Evolutionary conservation across 2,329 filamentous ascomycete genomes (phyloP), one percentile per base, ranked within the genome.

Genomic region (Venturia aucupariae): DNA sequence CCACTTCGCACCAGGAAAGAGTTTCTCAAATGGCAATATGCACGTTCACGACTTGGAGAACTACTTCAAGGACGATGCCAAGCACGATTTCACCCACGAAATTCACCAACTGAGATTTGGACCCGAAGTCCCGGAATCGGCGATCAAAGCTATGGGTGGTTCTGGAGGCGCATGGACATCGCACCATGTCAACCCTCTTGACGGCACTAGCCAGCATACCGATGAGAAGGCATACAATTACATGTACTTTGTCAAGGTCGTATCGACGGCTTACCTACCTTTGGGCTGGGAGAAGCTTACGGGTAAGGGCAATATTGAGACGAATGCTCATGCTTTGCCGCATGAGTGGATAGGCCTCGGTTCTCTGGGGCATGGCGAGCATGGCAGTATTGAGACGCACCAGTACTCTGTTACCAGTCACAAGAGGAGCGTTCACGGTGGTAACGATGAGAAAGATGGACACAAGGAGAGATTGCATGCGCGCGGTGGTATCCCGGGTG

Each of bases 191-290:
- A 97, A 97, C 76, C 94, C 94, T 4, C 85, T 99, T 4, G 95
- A 99, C 72, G 82, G 84, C 63, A 90, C 88, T 3, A 79, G 83
- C 68, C 92, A 97, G 80, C 78, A 82, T 62, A 95, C 91, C 2
- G 80, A 84, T 42, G 92, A 97, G 72, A 85, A 90, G 69, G 89
- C 89, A 68, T 97, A 84, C 82, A 99, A 97, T 80, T 99, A 88
- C 77, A 96, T 97, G 91, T 99, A 99, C 81, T 99, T 99, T 77
- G 83, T 99, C 77, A 99, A 99, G 82, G 94, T 99, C 65, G 94
- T 99, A 39, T 91, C 90, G 3, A 99, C 94, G 1, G 93, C 92
- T 0, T 99, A 97, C 75, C 83, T 97, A 32, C 92, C 94, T 2
- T 83, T 99, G 1, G 92, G 92, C 67, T 96, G 91, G 90, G 87